A percentile compares a stretch with the other conserved stretches of the same genome.
Conservation (phyloP, 2,329 filamentous ascomycete genomes). For the Tolypocladium album region DNA sequence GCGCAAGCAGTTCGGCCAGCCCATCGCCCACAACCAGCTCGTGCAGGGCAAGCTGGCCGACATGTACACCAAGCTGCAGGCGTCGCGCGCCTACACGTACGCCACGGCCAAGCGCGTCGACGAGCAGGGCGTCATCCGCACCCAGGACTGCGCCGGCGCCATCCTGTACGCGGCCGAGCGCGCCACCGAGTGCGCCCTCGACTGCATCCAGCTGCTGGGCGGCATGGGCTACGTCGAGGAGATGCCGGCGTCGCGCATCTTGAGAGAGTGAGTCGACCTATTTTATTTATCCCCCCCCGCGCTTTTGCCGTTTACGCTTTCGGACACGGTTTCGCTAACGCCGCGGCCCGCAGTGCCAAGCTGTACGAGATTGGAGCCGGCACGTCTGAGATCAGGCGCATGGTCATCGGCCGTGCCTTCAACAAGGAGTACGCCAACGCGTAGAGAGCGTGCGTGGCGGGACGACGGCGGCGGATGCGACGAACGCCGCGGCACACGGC, state of each 20-base stretch:
- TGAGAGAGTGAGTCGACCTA: conserved; percentile 56
- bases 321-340: conserved; percentile 9
- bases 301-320: too few relatives aligned
- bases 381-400: conserved; percentile 84
- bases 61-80: conserved; percentile 93
- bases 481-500: not conserved
- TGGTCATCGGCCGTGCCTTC: conserved; percentile 88
- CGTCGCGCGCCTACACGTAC: conserved; percentile 79
- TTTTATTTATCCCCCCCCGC: too few relatives aligned
- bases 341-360: conserved; percentile 42
- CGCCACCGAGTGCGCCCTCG: conserved; percentile 75
- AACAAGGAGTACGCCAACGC: conserved; percentile 65
- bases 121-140: conserved; percentile 60
- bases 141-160: conserved; percentile 87
- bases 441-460: conserved; percentile 5
- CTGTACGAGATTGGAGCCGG: conserved; percentile 96
- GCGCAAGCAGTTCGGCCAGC: conserved; percentile 76
- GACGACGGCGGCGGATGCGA: not conserved
- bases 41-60: conserved; percentile 89
- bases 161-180: conserved; percentile 90
- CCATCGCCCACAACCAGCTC: conserved; percentile 86
- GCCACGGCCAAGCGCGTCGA: conserved; percentile 71
- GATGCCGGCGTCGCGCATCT: conserved; percentile 75
- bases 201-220: conserved; percentile 85
- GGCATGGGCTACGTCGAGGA: conserved; percentile 97